Evolutionary conservation across 2,329 filamentous ascomycete genomes (phyloP), one percentile per base, ranked within the genome.

Genomic region (Dothidotthia symphoricarpi): DNA sequence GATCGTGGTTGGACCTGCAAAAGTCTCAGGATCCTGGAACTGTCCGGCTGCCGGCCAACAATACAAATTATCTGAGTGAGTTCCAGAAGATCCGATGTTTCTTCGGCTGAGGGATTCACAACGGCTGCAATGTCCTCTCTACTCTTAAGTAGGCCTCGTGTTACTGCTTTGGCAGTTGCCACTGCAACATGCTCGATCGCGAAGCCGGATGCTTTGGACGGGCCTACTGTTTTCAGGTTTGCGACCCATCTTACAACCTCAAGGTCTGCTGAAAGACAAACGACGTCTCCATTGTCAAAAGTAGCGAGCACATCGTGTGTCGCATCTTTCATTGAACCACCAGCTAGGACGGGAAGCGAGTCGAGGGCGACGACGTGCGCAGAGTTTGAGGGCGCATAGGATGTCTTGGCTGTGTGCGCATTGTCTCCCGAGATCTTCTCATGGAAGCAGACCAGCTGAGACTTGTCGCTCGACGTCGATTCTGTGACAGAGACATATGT

Each of bases 201-300:
- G 2, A 54, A 39, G 1, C 30, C 26, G 14, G 31, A 19, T 3
- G 33, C 39, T 8, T 63, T 41, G 26, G 57, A 57, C 27, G 44
- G 27, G 1, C 44, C 30, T 10, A 55, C 28, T 6, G 45, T 30
- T 4, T 37, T 46, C 19, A 66, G 9, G 22, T 57, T 53, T 22
- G 51, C 49, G 12, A 51, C 48, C 68, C 67, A 70, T 35, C 59
- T 49, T 15, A 60, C 42, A 1, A 36, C 48, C 11, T 59, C 45
- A 10, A 70, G 51, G 36, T 85, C 79, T 2, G 77, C 76, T 30
- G 82, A 77, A 11, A 86, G 68, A 39, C 78, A 81, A 7, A 77
- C 55, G 14, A 85, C 68, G 41, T 81, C 74, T 24, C 84, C 84
- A 45, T 82, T 75, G 28, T 75, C 67, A 39, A 79, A 77, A 1